A percentile compares a stretch with the other conserved stretches of the same genome.
Conservation (phyloP, 305 asterid genomes). For the Fraxinus velutina region DNA sequence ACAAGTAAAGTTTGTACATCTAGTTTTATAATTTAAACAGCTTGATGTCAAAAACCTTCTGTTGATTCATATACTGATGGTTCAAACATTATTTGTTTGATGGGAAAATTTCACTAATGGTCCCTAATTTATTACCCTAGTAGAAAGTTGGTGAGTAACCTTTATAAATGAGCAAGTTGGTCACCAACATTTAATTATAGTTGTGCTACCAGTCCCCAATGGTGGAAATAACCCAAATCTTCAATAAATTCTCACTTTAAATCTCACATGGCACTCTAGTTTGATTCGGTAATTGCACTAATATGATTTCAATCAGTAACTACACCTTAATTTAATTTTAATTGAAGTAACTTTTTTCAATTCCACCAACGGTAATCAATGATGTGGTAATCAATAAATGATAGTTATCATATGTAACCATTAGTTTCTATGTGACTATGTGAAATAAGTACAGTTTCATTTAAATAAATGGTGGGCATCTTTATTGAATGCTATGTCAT, state of each 20-base stretch:
- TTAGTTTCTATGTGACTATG: not conserved
- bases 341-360: not conserved
- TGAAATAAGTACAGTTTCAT: not conserved
- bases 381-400: not conserved
- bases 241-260: not conserved
- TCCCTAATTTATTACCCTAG: not conserved
- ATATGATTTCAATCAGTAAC: not conserved
- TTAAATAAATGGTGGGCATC: not conserved
- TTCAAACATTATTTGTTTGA: not conserved
- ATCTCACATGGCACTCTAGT: not conserved
- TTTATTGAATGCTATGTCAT: not conserved
- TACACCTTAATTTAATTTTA: not conserved
- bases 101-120: not conserved
- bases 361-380: not conserved
- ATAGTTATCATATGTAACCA: not conserved
- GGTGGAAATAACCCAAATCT: not conserved
- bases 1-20: constrained; percentile 6
- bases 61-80: not conserved
- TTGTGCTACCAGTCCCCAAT: not conserved
- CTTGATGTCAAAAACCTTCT: not conserved
- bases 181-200: not conserved
- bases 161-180: not conserved
- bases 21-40: not conserved
- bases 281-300: not conserved
- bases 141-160: not conserved